These are phyloP conservation scores for Lepidium aucheri DNA, from an alignment of 345 rosid species.

Conservation along the genomic window DNA sequence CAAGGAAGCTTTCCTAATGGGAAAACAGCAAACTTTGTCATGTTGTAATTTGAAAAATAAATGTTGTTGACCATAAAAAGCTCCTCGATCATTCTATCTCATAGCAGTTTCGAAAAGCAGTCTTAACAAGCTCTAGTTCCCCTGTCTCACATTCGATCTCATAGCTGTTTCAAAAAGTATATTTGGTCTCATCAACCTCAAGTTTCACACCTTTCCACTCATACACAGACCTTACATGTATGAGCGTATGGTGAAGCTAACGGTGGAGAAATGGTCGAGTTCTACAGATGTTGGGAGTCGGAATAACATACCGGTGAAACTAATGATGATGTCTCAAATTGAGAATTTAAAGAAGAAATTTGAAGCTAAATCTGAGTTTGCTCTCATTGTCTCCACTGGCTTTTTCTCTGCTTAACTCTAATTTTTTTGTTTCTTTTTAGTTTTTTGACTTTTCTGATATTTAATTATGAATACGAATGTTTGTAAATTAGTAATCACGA, in stretches of 20 bases:
- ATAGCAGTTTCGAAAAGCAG: too few relatives aligned
- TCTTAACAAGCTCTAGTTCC: constrained; percentile 64
- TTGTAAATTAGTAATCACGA: too few relatives aligned
- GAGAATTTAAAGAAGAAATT: constrained; percentile 3
- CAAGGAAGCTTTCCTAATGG: constrained; percentile 61
- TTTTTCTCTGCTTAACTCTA: constrained; percentile 21
- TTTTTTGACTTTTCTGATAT: neutral
- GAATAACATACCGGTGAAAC: neutral
- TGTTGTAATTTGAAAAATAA: constrained; percentile 44
- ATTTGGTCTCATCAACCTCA: constrained; percentile 85
- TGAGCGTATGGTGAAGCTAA: constrained; percentile 8
- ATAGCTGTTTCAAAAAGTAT: constrained; percentile 54
- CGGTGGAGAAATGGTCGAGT: neutral
- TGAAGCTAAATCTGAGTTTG: constrained; percentile 25
- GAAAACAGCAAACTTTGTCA: constrained; percentile 73
- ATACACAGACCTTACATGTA: constrained; percentile 53
- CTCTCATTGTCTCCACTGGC: constrained; percentile 20
- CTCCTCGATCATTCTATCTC: constrained; percentile 52
- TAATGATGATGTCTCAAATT: neutral
- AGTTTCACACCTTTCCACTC: constrained; percentile 62
- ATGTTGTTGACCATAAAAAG: constrained; percentile 51
- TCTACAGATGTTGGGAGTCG: neutral
- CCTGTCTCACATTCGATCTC: constrained; percentile 80
- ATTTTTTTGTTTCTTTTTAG: neutral
- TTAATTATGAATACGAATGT: too few relatives aligned